Conservation (phyloP, 1,139 yeast species). For the Pichia cactophila region DNA sequence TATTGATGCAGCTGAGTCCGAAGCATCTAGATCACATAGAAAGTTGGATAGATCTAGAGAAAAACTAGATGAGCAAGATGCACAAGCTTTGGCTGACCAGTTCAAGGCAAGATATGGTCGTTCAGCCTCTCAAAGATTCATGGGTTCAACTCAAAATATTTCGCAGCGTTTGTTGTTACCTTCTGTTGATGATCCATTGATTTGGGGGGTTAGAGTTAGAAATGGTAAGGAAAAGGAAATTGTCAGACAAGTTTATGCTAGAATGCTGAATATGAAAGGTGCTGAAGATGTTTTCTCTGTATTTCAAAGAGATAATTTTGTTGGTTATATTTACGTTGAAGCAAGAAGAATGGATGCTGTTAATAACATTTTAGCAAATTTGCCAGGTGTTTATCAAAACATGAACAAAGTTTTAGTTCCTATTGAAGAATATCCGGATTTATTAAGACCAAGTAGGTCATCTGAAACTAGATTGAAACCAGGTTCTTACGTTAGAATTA, state of each 20-base stretch:
- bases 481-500: slow-evolving; percentile 85
- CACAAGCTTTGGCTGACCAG: slow-evolving; percentile 88
- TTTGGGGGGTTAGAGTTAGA: slow-evolving; percentile 92
- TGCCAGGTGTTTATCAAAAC: slow-evolving; percentile 68
- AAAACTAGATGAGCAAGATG: slow-evolving; percentile 88
- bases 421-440: slow-evolving; percentile 89
- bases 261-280: slow-evolving; percentile 50
- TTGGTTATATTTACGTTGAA: slow-evolving; percentile 88
- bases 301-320: slow-evolving; percentile 88
- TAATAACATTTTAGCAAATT: slow-evolving; percentile 77
- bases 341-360: slow-evolving; percentile 93
- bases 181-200: slow-evolving; percentile 91
- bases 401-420: slow-evolving; percentile 70
- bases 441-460: slow-evolving; percentile 82
- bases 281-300: slow-evolving; percentile 80
- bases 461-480: slow-evolving; percentile 84
- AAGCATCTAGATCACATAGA: slow-evolving; percentile 72
- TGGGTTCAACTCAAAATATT: slow-evolving; percentile 83
- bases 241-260: slow-evolving; percentile 56
- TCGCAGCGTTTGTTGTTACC: slow-evolving; percentile 93
- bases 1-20: slow-evolving; percentile 45
- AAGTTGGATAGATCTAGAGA: slow-evolving; percentile 88
- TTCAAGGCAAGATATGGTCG: slow-evolving; percentile 90
- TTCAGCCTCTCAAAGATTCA: slow-evolving; percentile 69
- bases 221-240: slow-evolving; percentile 91